A percentile compares a stretch with the other conserved stretches of the same genome.
These are phyloP conservation scores for Suillus americanus DNA, from an alignment of 768 basidiomycete genomes.

Conservation along the genomic window DNA sequence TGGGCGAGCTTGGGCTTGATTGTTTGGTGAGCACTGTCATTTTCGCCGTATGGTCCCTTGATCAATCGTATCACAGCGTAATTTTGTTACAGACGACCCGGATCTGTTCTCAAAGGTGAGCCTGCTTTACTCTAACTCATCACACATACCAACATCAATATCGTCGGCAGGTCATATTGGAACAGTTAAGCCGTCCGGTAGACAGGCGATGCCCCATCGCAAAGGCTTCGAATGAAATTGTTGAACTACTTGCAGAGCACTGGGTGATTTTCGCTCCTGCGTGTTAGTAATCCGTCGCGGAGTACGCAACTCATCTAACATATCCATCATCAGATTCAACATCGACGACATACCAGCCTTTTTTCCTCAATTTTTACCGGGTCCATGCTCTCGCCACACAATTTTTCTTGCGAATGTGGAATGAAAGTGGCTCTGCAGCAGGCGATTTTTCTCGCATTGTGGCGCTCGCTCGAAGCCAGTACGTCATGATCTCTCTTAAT, in stretches of 20 bases:
- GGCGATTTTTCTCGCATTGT: conserved; percentile 80
- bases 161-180: conserved; percentile 61
- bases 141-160: conserved; percentile 10
- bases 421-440: conserved; percentile 74
- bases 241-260: conserved; percentile 80
- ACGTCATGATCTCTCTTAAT: conserved; percentile 31
- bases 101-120: conserved; percentile 74
- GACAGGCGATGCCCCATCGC: conserved; percentile 82
- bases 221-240: conserved; percentile 81
- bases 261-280: conserved; percentile 87
- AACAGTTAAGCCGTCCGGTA: conserved; percentile 73
- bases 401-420: conserved; percentile 94
- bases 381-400: conserved; percentile 79
- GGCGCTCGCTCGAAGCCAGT: conserved; percentile 84
- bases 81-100: conserved; percentile 66
- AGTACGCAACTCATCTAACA: conserved; percentile 4
- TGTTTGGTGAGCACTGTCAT: conserved; percentile 58
- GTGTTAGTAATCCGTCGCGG: conserved; percentile 44
- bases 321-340: conserved; percentile 54
- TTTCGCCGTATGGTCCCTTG: not conserved
- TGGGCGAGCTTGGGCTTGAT: conserved; percentile 80
- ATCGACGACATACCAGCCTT: conserved; percentile 79
- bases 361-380: conserved; percentile 81
- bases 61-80: conserved; percentile 40
- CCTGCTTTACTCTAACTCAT: not conserved